Evolutionary conservation across 768 basidiomycete genomes (phyloP), one percentile per base, ranked within the genome.

Genomic region (Naganishia onofrii): DNA sequence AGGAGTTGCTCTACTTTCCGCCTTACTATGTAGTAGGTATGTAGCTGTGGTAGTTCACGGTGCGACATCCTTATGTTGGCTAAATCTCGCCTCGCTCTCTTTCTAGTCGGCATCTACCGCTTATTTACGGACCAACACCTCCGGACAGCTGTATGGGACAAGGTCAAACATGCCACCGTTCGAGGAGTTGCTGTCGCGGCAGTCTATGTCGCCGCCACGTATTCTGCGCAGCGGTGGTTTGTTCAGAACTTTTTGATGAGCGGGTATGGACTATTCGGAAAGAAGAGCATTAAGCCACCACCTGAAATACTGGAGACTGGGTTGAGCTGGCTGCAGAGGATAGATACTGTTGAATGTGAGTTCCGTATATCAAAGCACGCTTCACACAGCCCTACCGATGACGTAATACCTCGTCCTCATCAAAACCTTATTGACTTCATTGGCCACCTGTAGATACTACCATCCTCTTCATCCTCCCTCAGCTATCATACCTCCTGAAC

Each of bases 101-200:
- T 36, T 56, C 54, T 51, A 69, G 92, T 96, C 0, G 93, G 93
- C 0, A 85, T 88, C 21, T 95, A 94, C 80, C 84, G 93, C 32
- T 83, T 96, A 7, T 84, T 87, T 75, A 91, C 89, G 0, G 92
- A 94, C 79, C 83, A 85, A 46, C 81, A 81, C 17, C 82, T 95
- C 38, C 88, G 87, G 70, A 82, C 83, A 29, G 91, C 92, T 4
- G 88, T 89, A 9, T 92, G 93, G 70, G 81, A 89, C 76, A 93
- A 92, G 81, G 90, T 92, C 77, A 86, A 84, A 72, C 89, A 94
- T 80, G 93, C 90, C 0, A 85, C 86, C 0, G 77, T 84, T 56
- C 83, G 92, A 23, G 93, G 93, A 0, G 82, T 85, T 0, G 80
- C 85, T 19, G 88, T 91, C 48, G 92, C 89, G 0, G 76, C 85